These are phyloP conservation scores for Luffa aegyptiaca DNA, from an alignment of 306 rosid genomes.

Conservation along the genomic window DNA sequence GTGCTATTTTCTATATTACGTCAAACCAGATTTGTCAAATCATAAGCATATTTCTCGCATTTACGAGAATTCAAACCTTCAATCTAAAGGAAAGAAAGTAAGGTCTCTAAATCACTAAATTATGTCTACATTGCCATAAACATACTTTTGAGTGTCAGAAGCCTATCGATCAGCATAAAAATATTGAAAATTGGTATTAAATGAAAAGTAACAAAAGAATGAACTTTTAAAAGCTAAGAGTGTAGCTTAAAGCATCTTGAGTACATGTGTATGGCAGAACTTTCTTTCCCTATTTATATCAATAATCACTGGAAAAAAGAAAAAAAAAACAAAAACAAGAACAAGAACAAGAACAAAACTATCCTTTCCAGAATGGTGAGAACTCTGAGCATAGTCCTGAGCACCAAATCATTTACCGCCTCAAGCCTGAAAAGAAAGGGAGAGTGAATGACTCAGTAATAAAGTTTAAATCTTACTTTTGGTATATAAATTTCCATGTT, in stretches of 20 bases:
- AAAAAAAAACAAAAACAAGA: not conserved
- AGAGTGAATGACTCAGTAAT: not conserved
- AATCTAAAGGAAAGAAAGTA: too few species aligned
- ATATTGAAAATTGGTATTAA: not conserved
- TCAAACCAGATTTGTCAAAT: too few species aligned
- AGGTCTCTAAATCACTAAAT: too few species aligned
- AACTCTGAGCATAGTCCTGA: not conserved
- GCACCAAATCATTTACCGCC: not conserved
- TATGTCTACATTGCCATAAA: too few species aligned
- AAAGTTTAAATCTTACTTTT: not conserved
- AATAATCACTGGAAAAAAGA: not conserved
- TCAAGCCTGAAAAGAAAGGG: not conserved
- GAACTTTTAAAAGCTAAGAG: not conserved
- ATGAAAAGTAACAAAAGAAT: not conserved
- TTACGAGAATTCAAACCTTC: too few species aligned
- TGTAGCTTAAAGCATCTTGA: not conserved
- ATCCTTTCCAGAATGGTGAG: not conserved
- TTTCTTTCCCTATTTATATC: not conserved
- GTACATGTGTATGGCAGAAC: not conserved
- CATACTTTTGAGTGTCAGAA: not conserved
- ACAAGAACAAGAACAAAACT: not conserved
- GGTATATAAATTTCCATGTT: not conserved
- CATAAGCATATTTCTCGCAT: too few species aligned
- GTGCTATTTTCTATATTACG: too few species aligned
- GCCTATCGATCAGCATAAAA: not conserved